These are phyloP conservation scores for Phaffomyces antillensis DNA, from an alignment of 805 yeast genomes.

Conservation along the genomic window DNA sequence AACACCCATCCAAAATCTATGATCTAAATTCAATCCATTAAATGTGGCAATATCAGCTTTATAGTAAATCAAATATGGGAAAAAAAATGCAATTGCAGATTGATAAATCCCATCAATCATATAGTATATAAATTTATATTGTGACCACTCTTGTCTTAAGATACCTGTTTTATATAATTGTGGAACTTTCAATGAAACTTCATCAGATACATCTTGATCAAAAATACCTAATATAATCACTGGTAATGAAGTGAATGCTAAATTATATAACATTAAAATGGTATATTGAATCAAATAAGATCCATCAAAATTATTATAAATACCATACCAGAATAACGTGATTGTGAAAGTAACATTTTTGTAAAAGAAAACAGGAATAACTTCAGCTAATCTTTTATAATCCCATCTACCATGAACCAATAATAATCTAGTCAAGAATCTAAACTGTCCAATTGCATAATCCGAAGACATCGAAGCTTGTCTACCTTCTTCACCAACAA, in stretches of 20 bases:
- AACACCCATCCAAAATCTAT: constrained; percentile 66
- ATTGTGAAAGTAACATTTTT: constrained; percentile 71
- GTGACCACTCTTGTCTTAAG: constrained; percentile 62
- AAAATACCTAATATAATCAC: constrained; percentile 70
- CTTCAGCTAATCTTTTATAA: constrained; percentile 70
- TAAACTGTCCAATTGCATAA: constrained; percentile 78
- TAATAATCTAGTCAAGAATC: constrained; percentile 58
- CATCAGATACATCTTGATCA: constrained; percentile 73
- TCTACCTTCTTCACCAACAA: constrained; percentile 86
- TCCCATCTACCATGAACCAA: constrained; percentile 85
- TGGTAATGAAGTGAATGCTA: constrained; percentile 78
- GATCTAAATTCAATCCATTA: constrained; percentile 55
- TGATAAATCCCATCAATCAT: constrained; percentile 76
- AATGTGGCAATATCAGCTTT: constrained; percentile 35
- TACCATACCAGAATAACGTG: constrained; percentile 75
- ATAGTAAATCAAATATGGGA: constrained; percentile 55
- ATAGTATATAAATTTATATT: constrained; percentile 61
- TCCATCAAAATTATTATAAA: constrained; percentile 70
- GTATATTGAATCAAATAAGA: constrained; percentile 75
- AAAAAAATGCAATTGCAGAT: constrained; percentile 62
- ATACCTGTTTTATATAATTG: constrained; percentile 71
- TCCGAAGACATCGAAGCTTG: constrained; percentile 87
- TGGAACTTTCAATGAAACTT: constrained; percentile 63
- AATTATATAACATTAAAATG: constrained; percentile 69
- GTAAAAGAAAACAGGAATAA: constrained; percentile 77